Conservation (phyloP, 805 yeast species). For the Aciculoconidium aculeatum region DNA sequence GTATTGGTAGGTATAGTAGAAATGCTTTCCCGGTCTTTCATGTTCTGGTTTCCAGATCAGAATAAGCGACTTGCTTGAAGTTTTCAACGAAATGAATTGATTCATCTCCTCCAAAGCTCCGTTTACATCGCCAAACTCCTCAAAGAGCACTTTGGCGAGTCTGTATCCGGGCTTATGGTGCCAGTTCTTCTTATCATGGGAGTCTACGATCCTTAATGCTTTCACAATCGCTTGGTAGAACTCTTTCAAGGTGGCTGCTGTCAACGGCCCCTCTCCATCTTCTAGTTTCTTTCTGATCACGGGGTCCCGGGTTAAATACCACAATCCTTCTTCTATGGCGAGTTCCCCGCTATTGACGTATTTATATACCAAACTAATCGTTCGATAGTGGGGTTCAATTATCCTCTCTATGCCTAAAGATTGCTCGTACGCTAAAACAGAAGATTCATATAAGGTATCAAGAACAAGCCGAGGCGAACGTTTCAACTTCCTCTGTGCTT, state of each 20-base stretch:
- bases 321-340: slow-evolving; percentile 30
- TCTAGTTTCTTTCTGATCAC: slow-evolving; percentile 10
- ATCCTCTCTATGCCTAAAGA: slow-evolving; percentile 46
- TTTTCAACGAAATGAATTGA: slow-evolving; percentile 55
- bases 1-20: slow-evolving; percentile 68
- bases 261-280: slow-evolving; percentile 1
- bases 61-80: slow-evolving; percentile 64
- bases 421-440: slow-evolving; percentile 33
- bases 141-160: slow-evolving; percentile 55
- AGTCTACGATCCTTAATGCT: slow-evolving; percentile 42
- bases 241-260: slow-evolving; percentile 5
- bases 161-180: slow-evolving; percentile 80
- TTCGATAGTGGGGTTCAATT: slow-evolving; percentile 73
- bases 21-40: slow-evolving; percentile 92
- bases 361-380: slow-evolving; percentile 57
- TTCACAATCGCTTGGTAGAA: slow-evolving; percentile 39
- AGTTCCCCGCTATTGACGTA: slow-evolving; percentile 36
- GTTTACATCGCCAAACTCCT: slow-evolving; percentile 45
- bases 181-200: slow-evolving; percentile 80
- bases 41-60: slow-evolving; percentile 90
- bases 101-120: slow-evolving; percentile 63
- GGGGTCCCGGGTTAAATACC: slow-evolving; percentile 33
- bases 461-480: slow-evolving; percentile 28
- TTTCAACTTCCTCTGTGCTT: slow-evolving; percentile 48
- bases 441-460: slow-evolving; percentile 38